Base-by-base conservation (phyloP, 1,284 basidiomycete species). In the Phylloporus gajari region DNA sequence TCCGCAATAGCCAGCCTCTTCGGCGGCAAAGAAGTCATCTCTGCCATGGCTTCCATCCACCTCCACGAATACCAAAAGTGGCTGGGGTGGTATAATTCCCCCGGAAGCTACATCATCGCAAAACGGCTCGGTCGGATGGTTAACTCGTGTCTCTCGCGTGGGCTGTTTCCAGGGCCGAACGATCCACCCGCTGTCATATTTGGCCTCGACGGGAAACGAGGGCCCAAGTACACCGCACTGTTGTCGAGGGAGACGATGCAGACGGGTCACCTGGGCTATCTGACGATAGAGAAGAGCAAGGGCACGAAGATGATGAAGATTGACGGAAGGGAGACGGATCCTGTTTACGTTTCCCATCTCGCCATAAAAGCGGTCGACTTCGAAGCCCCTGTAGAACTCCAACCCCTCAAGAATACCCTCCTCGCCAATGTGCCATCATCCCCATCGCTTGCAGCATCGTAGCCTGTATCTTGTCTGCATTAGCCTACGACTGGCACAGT, bases 11-110 rank as follows among this genome's bases (percentile, higher is more conserved):
- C 78, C 27, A 80, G 79, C 1, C 77, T 76, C 30, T 83, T 81
- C 19, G 83, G 82, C 0, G 82, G 82, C 23, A 72, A 83, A 44
- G 79, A 83, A 64, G 83, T 78, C 7, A 72, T 83, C 53, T 73
- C 76, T 0, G 79, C 81, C 25, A 83, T 83, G 79, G 69, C 66
- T 15, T 78, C 78, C 11, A 73, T 83, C 44, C 76, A 79, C 38
- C 67, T 83, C 17, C 82, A 76, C 64, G 38, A 69, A 59, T 74
- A 73, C 8, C 75, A 76, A 59, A 76, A 72, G 15, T 58, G 56
- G 56, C 56, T 58, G 6, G 56, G 56, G 5, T 58, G 56, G 56
- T 58, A 58, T 25, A 58, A 58, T 23, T 58, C 56, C 27, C 56
- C 56, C 17, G 56, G 56, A 8, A 58, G 56, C 21, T 58, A 58